Evolutionary conservation across 495 filamentous ascomycete species (phyloP).

Genomic region (Aspergillus indologenus): DNA sequence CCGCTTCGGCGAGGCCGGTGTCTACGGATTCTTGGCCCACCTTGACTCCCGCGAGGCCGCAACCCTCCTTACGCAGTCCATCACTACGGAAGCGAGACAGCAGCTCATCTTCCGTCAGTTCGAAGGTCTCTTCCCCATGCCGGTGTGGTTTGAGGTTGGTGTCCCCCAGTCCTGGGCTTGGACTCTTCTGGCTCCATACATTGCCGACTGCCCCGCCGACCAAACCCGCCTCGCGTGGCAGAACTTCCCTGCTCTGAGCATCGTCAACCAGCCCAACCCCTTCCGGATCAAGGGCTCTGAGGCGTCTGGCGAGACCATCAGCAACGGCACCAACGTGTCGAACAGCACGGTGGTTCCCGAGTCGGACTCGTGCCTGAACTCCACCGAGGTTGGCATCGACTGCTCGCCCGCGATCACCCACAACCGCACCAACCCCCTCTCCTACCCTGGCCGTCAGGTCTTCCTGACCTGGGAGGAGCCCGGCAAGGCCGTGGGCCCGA

Average conservation of each 20-base stretch:
- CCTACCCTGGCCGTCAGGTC: constrained; percentile 72
- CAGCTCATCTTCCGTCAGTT: constrained; percentile 89
- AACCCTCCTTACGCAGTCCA: constrained; percentile 68
- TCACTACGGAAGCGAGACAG: constrained; percentile 83
- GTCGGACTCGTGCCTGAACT: constrained; percentile 49
- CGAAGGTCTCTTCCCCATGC: constrained; percentile 78
- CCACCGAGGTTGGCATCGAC: constrained; percentile 47
- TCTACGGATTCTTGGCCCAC: constrained; percentile 81
- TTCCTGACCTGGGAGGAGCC: constrained; percentile 70
- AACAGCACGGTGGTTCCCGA: constrained; percentile 35
- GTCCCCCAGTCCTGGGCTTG: constrained; percentile 86
- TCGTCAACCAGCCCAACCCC: constrained; percentile 77
- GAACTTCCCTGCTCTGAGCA: constrained; percentile 74
- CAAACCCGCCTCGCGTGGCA: constrained; percentile 81
- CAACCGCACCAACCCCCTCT: constrained; percentile 65
- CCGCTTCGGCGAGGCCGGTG: constrained; percentile 76
- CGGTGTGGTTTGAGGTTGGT: constrained; percentile 78
- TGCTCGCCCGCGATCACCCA: constrained; percentile 63
- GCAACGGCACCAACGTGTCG: constrained; percentile 30
- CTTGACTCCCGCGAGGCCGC: constrained; percentile 73
- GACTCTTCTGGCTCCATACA: constrained; percentile 81
- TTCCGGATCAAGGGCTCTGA: constrained; percentile 54
- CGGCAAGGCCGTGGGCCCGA: constrained; percentile 69
- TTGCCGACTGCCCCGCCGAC: constrained; percentile 71
- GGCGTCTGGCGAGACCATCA: constrained; percentile 41